Percentiles rank a stretch among this genome's conserved stretches.
phyloP scores from a whole-genome alignment of 2,329 filamentous ascomycete genomes.

The Fusarium sarcochroum region DNA sequence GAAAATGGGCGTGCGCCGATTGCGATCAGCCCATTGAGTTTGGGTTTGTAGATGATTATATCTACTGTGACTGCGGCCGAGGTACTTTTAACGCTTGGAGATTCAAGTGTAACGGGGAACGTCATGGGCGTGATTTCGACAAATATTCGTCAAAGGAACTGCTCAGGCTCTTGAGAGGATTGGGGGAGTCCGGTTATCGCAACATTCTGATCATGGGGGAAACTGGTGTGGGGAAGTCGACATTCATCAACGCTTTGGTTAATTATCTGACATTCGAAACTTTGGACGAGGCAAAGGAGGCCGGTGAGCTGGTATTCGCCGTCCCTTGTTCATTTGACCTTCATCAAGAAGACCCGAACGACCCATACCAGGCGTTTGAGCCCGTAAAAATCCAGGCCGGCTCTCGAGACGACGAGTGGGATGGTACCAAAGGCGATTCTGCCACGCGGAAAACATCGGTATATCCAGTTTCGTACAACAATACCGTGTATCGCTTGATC shows the following conservation, averaged over 20 bases:
- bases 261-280: slow-evolving; percentile 59
- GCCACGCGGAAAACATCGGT: slow-evolving; percentile 23
- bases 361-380: slow-evolving; percentile 1
- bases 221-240: slow-evolving; percentile 64
- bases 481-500: slow-evolving; percentile 11
- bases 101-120: slow-evolving; percentile 51
- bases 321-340: slow-evolving; percentile 37
- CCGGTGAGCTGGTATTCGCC: slow-evolving; percentile 7
- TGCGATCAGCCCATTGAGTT: slow-evolving; percentile 14
- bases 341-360: neutral
- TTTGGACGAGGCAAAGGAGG: slow-evolving; percentile 54
- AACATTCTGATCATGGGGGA: slow-evolving; percentile 64
- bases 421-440: slow-evolving; percentile 25
- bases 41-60: slow-evolving; percentile 23
- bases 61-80: slow-evolving; percentile 58
- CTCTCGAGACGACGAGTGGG: slow-evolving; percentile 18
- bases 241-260: slow-evolving; percentile 63
- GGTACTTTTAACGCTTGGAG: slow-evolving; percentile 43
- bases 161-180: neutral
- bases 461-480: slow-evolving; percentile 4
- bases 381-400: slow-evolving; percentile 26
- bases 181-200: slow-evolving; percentile 42
- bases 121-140: slow-evolving; percentile 44
- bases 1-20: slow-evolving; percentile 26
- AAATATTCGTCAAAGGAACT: neutral